Evolutionary conservation across 148 eudicot species (phyloP).

Genomic region (Bassia scoparia): DNA sequence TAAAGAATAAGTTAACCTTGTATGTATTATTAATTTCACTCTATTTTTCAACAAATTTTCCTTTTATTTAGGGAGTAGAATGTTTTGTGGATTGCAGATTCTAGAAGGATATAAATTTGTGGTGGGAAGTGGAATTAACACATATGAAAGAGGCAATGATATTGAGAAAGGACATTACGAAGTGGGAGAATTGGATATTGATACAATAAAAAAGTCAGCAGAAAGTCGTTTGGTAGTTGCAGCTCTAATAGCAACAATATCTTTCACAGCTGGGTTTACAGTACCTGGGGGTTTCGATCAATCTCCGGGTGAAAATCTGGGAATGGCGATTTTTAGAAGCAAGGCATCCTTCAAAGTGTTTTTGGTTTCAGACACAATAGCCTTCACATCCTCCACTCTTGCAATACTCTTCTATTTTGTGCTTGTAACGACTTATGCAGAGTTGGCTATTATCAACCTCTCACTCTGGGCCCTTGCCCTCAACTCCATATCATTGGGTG

Average conservation of each 20-base stretch:
- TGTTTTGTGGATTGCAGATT: too few relatives aligned
- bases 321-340: background rate
- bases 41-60: too few relatives aligned
- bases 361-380: background rate
- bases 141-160: background rate
- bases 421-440: background rate
- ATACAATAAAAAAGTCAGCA: background rate
- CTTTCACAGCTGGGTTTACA: conserved; percentile 18
- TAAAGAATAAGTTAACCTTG: too few relatives aligned
- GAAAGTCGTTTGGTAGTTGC: conserved; percentile 7
- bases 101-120: background rate
- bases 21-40: too few relatives aligned
- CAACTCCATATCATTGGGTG: background rate
- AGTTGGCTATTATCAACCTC: background rate
- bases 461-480: background rate
- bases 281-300: conserved; percentile 18
- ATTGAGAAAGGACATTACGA: background rate
- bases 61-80: too few relatives aligned
- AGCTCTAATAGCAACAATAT: conserved; percentile 15
- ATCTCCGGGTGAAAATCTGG: background rate
- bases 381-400: conserved; percentile 3
- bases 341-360: background rate
- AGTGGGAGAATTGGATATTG: background rate
- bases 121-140: background rate
- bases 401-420: conserved; percentile 15